These are phyloP conservation scores for Nakazawaea ambrosiae DNA, from an alignment of 805 yeast genomes.

Conservation along the genomic window DNA sequence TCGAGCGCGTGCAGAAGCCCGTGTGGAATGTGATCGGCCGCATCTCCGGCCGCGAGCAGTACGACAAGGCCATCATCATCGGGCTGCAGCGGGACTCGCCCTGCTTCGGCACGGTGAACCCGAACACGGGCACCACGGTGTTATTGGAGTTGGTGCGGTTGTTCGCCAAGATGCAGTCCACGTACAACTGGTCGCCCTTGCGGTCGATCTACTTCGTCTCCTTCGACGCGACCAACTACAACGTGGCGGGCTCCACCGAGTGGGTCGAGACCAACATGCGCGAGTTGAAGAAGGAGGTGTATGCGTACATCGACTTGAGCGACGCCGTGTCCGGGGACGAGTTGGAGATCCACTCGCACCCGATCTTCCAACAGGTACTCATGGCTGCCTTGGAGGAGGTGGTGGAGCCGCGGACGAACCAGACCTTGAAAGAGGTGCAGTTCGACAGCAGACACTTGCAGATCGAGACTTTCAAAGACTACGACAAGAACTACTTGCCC, in stretches of 20 bases:
- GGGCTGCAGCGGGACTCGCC: conserved; percentile 81
- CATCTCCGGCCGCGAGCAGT: conserved; percentile 75
- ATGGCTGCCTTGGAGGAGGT: conserved; percentile 29
- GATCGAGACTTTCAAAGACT: conserved; percentile 11
- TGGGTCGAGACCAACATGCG: conserved; percentile 56
- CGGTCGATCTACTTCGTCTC: conserved; percentile 78
- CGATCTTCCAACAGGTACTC: conserved; percentile 48
- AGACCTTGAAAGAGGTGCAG: conserved; percentile 15
- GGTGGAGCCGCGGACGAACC: conserved; percentile 19
- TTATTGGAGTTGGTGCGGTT: conserved; percentile 65
- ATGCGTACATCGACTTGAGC: conserved; percentile 66
- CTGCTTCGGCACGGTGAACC: conserved; percentile 65
- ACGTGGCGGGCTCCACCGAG: conserved; percentile 79
- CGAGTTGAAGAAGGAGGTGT: conserved; percentile 51
- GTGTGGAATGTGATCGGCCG: conserved; percentile 77
- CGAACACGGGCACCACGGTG: conserved; percentile 69
- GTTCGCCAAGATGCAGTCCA: conserved; percentile 54
- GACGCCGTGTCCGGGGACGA: conserved; percentile 51
- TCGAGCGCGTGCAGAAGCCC: conserved; percentile 48
- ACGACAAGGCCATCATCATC: conserved; percentile 61
- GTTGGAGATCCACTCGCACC: conserved; percentile 56
- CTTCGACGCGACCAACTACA: conserved; percentile 76
- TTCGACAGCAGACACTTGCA: conserved; percentile 11
- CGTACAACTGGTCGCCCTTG: conserved; percentile 74
- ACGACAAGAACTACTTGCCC: conserved; percentile 61